Evolutionary conservation across 768 basidiomycete species (phyloP).

Genomic region (Pisolithus albus): DNA sequence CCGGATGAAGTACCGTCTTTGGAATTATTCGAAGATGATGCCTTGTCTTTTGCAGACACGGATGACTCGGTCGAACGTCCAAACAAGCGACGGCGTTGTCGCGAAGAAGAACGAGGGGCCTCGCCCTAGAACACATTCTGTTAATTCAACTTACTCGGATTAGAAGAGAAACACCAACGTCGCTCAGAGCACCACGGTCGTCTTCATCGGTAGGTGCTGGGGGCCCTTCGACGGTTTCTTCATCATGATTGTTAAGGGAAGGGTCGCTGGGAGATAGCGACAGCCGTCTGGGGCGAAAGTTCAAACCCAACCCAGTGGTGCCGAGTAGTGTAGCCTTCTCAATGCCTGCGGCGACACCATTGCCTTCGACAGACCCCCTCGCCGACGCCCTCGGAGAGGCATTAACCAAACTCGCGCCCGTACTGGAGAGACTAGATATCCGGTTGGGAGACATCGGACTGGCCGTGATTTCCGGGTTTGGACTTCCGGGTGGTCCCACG

Average conservation of each 20-base stretch:
- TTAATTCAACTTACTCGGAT: neutral
- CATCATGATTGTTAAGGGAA: conserved; percentile 35
- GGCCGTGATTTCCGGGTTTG: conserved; percentile 13
- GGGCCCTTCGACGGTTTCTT: conserved; percentile 30
- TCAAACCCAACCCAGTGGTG: conserved; percentile 22
- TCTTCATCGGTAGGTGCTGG: conserved; percentile 36
- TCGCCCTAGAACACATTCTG: conserved; percentile 39
- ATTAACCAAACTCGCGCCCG: conserved; percentile 20
- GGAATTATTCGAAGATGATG: conserved; percentile 20
- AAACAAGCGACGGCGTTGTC: conserved; percentile 50
- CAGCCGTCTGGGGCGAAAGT: conserved; percentile 41
- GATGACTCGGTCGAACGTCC: conserved; percentile 45
- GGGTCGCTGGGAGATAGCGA: conserved; percentile 57
- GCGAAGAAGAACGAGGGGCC: conserved; percentile 30
- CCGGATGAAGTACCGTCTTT: conserved; percentile 21
- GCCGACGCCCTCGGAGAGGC: neutral
- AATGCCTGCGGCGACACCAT: conserved; percentile 11
- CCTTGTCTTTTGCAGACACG: conserved; percentile 26
- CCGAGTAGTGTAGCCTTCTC: conserved; percentile 16
- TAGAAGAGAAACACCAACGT: conserved; percentile 40
- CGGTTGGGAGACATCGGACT: conserved; percentile 17
- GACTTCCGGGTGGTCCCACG: conserved; percentile 28
- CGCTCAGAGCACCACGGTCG: conserved; percentile 57
- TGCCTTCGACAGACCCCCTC: conserved; percentile 15
- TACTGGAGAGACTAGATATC: conserved; percentile 22